These are phyloP conservation scores for Phanerochaete carnosa DNA, from an alignment of 768 basidiomycete genomes.

Conservation along the genomic window DNA sequence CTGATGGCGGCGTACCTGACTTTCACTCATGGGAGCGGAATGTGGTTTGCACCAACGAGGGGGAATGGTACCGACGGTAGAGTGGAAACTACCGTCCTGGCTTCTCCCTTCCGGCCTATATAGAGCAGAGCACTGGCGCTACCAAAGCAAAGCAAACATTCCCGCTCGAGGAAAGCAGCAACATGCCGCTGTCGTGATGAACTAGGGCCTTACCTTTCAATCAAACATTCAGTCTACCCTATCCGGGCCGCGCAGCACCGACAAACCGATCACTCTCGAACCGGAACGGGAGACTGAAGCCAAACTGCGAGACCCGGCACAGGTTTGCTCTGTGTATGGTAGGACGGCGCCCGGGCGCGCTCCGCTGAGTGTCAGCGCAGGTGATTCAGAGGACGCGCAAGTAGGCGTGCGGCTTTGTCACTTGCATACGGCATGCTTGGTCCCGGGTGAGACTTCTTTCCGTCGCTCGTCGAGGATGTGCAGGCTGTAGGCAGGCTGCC, in stretches of 20 bases:
- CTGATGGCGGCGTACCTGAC: constrained; percentile 2
- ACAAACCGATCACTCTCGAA: too few species aligned
- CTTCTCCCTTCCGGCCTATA: neutral
- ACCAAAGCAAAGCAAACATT: neutral
- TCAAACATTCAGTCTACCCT: neutral
- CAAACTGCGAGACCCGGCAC: neutral
- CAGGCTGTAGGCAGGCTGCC: neutral
- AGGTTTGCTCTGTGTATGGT: neutral
- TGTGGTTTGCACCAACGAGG: neutral
- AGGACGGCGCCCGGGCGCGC: too few species aligned
- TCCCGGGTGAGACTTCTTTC: neutral
- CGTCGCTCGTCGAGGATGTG: neutral
- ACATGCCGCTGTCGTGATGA: neutral
- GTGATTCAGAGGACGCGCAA: too few species aligned
- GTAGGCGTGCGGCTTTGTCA: neutral
- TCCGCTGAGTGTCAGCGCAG: too few species aligned
- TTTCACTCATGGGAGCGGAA: constrained; percentile 3
- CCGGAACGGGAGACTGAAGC: neutral
- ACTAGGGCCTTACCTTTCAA: neutral
- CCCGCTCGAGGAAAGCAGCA: neutral
- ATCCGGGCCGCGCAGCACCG: too few species aligned
- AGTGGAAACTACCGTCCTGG: neutral
- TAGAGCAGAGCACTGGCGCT: neutral
- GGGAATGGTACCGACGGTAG: neutral
- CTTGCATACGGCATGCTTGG: neutral